Evolutionary conservation across 257 asterid genomes (phyloP), one percentile per base, ranked within the genome.

Genomic region (Solanum pinnatisectum): DNA sequence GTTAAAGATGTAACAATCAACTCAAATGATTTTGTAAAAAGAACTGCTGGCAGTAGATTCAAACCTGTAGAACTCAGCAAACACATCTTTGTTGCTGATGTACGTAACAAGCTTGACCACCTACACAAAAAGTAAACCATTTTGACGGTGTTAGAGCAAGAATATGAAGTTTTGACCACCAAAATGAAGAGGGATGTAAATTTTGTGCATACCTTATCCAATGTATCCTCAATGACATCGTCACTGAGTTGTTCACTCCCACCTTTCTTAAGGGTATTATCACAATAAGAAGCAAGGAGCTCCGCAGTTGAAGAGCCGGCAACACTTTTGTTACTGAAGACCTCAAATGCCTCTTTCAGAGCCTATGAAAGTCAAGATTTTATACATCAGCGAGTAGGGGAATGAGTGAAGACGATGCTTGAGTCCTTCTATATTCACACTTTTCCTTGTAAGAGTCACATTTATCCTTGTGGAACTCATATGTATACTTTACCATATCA

Each of bases 81-180:
- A 93, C 8, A 94, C 84, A 81, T 94, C 97, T 89, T 93, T 91
- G 52, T 94, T 96, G 7, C 89, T 91, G 89, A 93, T 89, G 79
- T 92, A 92, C 14, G 84, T 89, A 37, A 93, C 91, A 70, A 94
- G 93, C 68, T 85, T 92, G 83, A 93, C 92, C 40, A 92, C 93
- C 94, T 92, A 63, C 71, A 40, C 72, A 60, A 87, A 67, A 67
- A 52, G 46, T 2, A 37, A 52, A 79, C 72, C 16, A 77, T 30
- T 82, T 49, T 32, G 86, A 82, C 4, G 16, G 18, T 20, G 42
- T 32, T 82, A 49, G 70, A 49, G 13, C 20, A 82, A 13, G 60
- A 49, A 20, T 11, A 49, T 32, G 44, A 23, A 49, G 12, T 49
- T 59, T 49, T 32, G 70, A 49, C 44, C 44, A 49, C 22, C 44